Evolutionary conservation across 306 rosid species (phyloP), one percentile per base, ranked within the genome.

Genomic region (Fagus crenata): DNA sequence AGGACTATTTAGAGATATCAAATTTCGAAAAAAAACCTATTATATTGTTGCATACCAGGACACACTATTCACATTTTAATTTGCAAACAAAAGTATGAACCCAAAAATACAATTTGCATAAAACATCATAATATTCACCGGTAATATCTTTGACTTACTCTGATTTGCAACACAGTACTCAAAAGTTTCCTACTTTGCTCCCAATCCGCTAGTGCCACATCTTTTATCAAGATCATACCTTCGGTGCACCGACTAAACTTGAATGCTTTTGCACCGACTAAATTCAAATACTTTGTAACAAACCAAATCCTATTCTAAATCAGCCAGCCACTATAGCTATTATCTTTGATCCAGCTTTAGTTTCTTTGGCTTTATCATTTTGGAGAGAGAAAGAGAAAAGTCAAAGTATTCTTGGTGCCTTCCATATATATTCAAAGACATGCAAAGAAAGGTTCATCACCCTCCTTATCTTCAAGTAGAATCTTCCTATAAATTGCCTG

Each of bases 401-500:
- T n/a, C 17, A 18, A 68, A 37, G 53, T 13, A 33, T 54, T 18
- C 31, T 53, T 18, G 54, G 15, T 28, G n/a, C 31, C 41, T 39
- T 54, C 18, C 56, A 68, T 28, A 12, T 42, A 68, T 28, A 12
- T 42, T 67, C 15, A 33, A 51, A 9, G 39, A 40, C 71, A 37
- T 61, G 41, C 68, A 32, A 33, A 61, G 60, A 39, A 18, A 46
- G 18, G 36, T 1, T 5, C 12, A 75, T 31, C 49, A 51, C 35
- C 39, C 22, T 49, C 15, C 74, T 41, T 22, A 35, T 53, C 69
- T 41, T 55, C 36, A 53, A 77, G 68, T 77, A 55, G 69, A 69
- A 69, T 77, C 75, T 77, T 40, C 53, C 46, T 40, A 53, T 4
- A 53, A 77, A 42, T 28, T 77, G 81, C 81, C 81, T 68, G 75